These are phyloP conservation scores for Skeletonema marinoi DNA, from an alignment of 108 stramenopile genomes.

Conservation along the genomic window DNA sequence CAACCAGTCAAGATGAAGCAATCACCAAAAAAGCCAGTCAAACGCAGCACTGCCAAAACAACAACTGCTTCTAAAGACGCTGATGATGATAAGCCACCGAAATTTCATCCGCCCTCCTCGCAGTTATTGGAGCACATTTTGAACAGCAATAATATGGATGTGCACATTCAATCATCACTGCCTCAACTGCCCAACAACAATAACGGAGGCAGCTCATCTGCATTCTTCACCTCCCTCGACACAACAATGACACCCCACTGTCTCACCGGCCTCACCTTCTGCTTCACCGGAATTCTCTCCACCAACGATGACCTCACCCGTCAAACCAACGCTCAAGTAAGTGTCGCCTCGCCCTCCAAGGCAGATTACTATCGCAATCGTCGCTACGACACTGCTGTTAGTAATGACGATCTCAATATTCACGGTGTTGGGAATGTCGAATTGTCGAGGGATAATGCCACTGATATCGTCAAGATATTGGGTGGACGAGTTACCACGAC, in stretches of 20 bases:
- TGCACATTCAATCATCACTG: background rate
- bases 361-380: constrained; percentile 35
- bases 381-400: background rate
- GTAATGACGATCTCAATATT: background rate
- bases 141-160: no score
- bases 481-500: constrained; percentile 82
- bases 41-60: background rate
- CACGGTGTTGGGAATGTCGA: constrained; percentile 2
- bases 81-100: constrained; percentile 11
- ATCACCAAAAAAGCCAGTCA: background rate
- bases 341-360: constrained; percentile 12
- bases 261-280: constrained; percentile 68
- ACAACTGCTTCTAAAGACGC: no score
- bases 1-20: constrained; percentile 13
- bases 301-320: background rate
- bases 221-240: background rate
- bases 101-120: constrained; percentile 41
- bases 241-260: constrained; percentile 19
- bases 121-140: constrained; percentile 15
- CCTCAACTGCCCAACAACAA: background rate
- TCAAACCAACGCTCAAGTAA: constrained; percentile 7
- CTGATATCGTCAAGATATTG: constrained; percentile 73
- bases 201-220: background rate
- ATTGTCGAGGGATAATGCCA: constrained; percentile 63
- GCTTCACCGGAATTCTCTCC: constrained; percentile 74